Base-by-base conservation (phyloP, 108 stramenopile species). In the Pseudonitzschia multiseries region DNA sequence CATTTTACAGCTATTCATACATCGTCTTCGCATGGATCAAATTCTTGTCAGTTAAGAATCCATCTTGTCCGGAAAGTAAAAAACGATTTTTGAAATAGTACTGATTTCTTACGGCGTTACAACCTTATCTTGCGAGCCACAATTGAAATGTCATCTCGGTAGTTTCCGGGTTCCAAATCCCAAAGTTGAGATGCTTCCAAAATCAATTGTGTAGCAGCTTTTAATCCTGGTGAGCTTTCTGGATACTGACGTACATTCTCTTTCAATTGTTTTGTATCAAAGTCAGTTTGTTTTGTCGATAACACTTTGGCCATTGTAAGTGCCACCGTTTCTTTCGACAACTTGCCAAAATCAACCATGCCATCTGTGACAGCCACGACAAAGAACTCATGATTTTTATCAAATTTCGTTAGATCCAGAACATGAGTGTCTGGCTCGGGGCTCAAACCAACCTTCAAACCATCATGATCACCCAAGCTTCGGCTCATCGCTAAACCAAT, bases 401-500 rank as follows among this genome's bases (percentile, higher is more conserved):
- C 63, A 59, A 80, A 69, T 22, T 26, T 17, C 12, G 43, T 21
- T 65, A 75, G 24, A 74, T 66, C 75, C 24, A 91, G 1, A 44
- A 89, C 68, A 44, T 78, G 66, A 8, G 89, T 78, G 31, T 73
- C 83, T 15, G 93, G 93, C 51, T 90, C 88, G 14, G 86, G 78
- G 42, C 82, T 89, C 12, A 71, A 42, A 13, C 89, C 89, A 43
- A 84, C 78, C 8, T 65, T 69, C 36, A 78, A 73, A 60, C 81
- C 86, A 61, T 89, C 89, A 54, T 31, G 66, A 65, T 94, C 91
- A 17, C 93, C 93, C 59, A 94, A 75, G 65, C 71, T 78, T 42
- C 93, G 79, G 61, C 86, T 87, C 89, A 91, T 92, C 44, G 88
- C 89, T 59, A 92, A 69, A 20, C 81, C 93, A 40, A 89, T 77